Evolutionary conservation across 2,329 filamentous ascomycete species (phyloP).

Genomic region (Alternaria postmessia): DNA sequence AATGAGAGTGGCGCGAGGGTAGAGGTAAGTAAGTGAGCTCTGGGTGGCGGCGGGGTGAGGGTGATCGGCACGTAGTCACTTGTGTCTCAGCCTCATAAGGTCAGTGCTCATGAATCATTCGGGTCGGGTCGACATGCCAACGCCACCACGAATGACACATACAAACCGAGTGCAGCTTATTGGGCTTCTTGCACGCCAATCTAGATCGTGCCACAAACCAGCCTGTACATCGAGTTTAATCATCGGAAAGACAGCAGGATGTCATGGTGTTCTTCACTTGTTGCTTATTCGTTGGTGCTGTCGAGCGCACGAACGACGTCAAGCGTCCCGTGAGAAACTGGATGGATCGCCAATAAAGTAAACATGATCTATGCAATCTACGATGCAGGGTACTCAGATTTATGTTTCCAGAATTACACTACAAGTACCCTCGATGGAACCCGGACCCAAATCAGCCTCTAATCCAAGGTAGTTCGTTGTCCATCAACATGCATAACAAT

Average conservation of each 20-base stretch:
- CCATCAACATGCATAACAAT: background rate
- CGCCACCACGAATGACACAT: conserved; percentile 15
- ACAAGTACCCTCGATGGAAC: background rate
- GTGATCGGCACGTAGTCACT: conserved; percentile 14
- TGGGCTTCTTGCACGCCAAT: background rate
- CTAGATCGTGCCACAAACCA: conserved; percentile 1
- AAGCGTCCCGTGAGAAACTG: background rate
- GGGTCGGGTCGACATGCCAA: conserved; percentile 19
- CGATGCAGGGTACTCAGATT: background rate
- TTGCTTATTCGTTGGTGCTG: background rate
- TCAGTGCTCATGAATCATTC: conserved; percentile 19
- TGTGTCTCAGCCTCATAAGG: conserved; percentile 23
- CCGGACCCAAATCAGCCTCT: background rate
- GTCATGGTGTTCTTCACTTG: background rate
- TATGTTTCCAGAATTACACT: background rate
- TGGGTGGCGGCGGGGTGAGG: conserved; percentile 23
- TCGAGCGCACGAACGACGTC: background rate
- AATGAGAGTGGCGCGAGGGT: conserved; percentile 14
- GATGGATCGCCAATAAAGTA: background rate
- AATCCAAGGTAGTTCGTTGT: no score
- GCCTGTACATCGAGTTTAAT: conserved; percentile 14
- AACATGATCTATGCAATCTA: background rate
- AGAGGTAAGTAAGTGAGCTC: conserved; percentile 14
- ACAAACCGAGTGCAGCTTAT: background rate
- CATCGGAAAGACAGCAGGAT: background rate